Percentiles rank a stretch among this genome's conserved stretches.
phyloP scores from a whole-genome alignment of 2,329 filamentous ascomycete species.

The Fusarium tuaranense region DNA sequence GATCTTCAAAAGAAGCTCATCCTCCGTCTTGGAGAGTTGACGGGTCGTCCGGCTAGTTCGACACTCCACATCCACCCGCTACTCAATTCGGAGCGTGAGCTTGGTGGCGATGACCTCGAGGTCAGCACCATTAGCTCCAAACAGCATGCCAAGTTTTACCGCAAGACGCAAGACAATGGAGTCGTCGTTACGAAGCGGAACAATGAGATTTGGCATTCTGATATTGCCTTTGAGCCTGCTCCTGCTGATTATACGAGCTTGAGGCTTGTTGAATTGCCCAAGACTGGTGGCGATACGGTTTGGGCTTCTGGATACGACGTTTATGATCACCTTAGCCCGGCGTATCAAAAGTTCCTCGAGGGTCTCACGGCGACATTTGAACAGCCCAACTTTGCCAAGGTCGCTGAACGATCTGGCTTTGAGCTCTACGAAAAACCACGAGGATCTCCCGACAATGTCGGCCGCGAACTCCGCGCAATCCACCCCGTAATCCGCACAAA shows the following conservation, averaged over 20 bases:
- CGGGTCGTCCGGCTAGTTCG: slow-evolving; percentile 67
- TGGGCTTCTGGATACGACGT: slow-evolving; percentile 77
- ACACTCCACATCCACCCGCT: slow-evolving; percentile 72
- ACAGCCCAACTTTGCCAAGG: slow-evolving; percentile 61
- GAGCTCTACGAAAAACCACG: slow-evolving; percentile 58
- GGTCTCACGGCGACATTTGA: slow-evolving; percentile 66
- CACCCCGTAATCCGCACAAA: slow-evolving; percentile 69
- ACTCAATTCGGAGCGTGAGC: slow-evolving; percentile 63
- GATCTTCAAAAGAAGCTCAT: slow-evolving; percentile 75
- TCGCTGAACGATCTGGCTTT: slow-evolving; percentile 59
- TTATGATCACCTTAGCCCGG: slow-evolving; percentile 71
- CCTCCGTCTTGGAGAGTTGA: slow-evolving; percentile 68
- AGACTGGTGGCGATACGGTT: slow-evolving; percentile 69
- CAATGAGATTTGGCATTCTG: slow-evolving; percentile 64
- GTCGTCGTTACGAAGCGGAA: slow-evolving; percentile 26
- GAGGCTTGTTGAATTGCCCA: slow-evolving; percentile 64
- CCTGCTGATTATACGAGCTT: slow-evolving; percentile 73
- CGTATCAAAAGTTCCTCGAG: slow-evolving; percentile 70
- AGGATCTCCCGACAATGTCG: slow-evolving; percentile 64
- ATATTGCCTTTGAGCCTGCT: slow-evolving; percentile 74
- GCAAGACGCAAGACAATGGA: slow-evolving; percentile 49
- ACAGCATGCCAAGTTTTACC: slow-evolving; percentile 64
- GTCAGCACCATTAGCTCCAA: slow-evolving; percentile 72
- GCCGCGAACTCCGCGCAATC: slow-evolving; percentile 59
- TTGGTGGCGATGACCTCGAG: slow-evolving; percentile 67